These are phyloP conservation scores for Galerina sulciceps DNA, from an alignment of 768 basidiomycete species.

Conservation along the genomic window DNA sequence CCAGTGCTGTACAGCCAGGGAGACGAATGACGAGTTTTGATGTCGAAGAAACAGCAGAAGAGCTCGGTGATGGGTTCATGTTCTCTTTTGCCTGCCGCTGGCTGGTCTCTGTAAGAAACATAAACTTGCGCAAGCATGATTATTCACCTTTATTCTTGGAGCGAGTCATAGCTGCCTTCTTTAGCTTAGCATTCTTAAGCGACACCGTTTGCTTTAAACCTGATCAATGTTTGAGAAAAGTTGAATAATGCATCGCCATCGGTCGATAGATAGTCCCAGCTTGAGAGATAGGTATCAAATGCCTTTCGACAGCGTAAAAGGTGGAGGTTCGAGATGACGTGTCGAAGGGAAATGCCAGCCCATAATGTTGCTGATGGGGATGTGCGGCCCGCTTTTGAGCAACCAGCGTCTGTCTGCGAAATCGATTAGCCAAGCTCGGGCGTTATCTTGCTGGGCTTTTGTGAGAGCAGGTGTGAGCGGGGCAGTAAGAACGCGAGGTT, in stretches of 20 bases:
- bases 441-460: background rate
- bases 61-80: too few relatives aligned
- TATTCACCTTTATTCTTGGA: background rate
- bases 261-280: background rate
- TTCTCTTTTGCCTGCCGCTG: background rate
- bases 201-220: background rate
- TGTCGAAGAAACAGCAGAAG: too few relatives aligned
- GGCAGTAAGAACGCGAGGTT: background rate
- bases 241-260: conserved; percentile 2
- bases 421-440: background rate
- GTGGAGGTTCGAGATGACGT: background rate
- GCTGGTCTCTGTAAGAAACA: background rate
- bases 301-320: background rate
- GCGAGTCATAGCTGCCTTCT: conserved; percentile 1
- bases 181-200: background rate
- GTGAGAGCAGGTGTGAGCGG: background rate
- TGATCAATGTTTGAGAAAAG: background rate
- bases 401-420: background rate
- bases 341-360: background rate
- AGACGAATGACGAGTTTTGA: too few relatives aligned
- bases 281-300: background rate
- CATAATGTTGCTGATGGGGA: background rate
- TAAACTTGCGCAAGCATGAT: background rate
- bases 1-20: too few relatives aligned
- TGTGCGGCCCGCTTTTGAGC: background rate